A percentile compares a stretch with the other conserved stretches of the same genome.
Conservation (phyloP, 345 rosid species). For the Eucalyptus viminalis region DNA sequence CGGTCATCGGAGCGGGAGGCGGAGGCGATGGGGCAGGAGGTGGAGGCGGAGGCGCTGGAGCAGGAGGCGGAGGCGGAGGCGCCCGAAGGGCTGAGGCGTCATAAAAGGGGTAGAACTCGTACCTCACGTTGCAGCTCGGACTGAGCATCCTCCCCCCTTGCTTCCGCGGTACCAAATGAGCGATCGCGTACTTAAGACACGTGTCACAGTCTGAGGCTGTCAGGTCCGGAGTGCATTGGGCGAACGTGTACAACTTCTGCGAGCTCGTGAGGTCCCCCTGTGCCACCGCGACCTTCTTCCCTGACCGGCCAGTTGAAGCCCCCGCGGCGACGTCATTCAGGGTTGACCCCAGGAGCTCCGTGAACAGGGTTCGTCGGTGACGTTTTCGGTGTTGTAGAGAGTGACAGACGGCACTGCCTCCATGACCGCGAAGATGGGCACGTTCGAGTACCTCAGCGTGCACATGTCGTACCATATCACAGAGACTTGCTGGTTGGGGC, state of each 20-base stretch:
- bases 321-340: fast-evolving
- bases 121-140: no score
- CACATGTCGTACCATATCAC: fast-evolving
- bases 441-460: fast-evolving
- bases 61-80: no score
- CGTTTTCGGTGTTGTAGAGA: fast-evolving
- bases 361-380: no score
- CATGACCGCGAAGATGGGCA: fast-evolving
- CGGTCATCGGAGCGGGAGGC: neutral
- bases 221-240: no score
- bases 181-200: fast-evolving
- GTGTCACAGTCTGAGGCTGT: fast-evolving
- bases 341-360: fast-evolving
- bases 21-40: no score
- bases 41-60: no score
- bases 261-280: fast-evolving
- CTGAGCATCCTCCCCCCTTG: fast-evolving
- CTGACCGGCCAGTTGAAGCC: no score
- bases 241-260: fast-evolving
- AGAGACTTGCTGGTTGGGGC: no score
- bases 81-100: no score
- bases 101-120: no score
- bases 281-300: no score
- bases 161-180: fast-evolving
- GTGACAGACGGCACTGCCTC: fast-evolving